A percentile compares a stretch with the other conserved stretches of the same genome.
These are phyloP conservation scores for Debaryomyces udenii DNA, from an alignment of 1,139 yeast genomes.

Conservation along the genomic window DNA sequence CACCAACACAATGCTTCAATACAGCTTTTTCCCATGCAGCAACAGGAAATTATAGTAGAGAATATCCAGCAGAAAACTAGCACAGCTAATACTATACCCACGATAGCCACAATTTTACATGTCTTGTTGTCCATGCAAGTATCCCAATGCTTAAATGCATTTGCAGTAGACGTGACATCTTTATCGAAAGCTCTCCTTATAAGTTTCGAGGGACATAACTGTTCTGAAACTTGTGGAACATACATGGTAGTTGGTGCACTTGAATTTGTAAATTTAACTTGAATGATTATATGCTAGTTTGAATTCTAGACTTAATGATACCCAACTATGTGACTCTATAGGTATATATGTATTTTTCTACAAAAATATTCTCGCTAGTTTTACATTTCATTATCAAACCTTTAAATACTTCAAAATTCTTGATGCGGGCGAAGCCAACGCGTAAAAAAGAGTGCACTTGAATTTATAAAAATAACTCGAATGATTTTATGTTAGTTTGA, in stretches of 20 bases:
- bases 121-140: conserved; percentile 77
- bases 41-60: conserved; percentile 44
- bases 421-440: conserved; percentile 8
- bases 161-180: conserved; percentile 46
- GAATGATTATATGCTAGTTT: too few species aligned
- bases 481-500: too few species aligned
- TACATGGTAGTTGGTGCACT: too few species aligned
- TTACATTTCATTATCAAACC: conserved; percentile 7
- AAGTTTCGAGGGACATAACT: conserved; percentile 10
- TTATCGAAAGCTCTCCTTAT: conserved; percentile 15
- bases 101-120: conserved; percentile 78
- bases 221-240: conserved; percentile 4
- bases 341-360: conserved; percentile 2
- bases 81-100: conserved; percentile 65
- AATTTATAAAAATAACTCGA: too few species aligned
- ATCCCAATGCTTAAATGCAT: conserved; percentile 69
- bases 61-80: conserved; percentile 48
- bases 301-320: not conserved
- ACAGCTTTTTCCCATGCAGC: conserved; percentile 49
- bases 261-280: too few species aligned
- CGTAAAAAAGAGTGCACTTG: not conserved
- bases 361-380: not conserved
- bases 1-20: conserved; percentile 51
- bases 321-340: too few species aligned
- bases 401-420: conserved; percentile 4